phyloP scores from a whole-genome alignment of 805 yeast genomes.

The Wickerhamiella sergipiensis region DNA sequence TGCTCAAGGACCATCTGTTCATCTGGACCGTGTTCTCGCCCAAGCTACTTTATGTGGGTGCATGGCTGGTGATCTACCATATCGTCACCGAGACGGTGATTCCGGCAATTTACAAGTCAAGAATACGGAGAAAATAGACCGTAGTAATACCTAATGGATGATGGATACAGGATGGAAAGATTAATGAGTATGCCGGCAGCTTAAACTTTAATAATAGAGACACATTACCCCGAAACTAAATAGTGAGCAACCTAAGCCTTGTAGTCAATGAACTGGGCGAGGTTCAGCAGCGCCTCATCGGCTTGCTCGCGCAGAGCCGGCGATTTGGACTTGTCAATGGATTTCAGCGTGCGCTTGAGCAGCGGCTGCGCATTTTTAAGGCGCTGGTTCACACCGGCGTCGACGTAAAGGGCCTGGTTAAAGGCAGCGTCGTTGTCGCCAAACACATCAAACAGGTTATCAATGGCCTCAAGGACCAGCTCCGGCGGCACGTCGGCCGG shows the following conservation, averaged over 20 bases:
- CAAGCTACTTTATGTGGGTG: conserved; percentile 62
- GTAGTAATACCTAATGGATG: no score
- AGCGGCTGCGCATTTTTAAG: conserved; percentile 33
- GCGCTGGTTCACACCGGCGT: conserved; percentile 29
- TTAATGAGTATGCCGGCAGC: no score
- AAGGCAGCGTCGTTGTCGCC: conserved; percentile 59
- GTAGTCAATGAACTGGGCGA: conserved; percentile 67
- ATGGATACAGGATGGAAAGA: not conserved
- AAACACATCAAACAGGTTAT: conserved; percentile 62
- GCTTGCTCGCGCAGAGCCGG: conserved; percentile 45
- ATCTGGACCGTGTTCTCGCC: conserved; percentile 98
- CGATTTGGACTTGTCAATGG: conserved; percentile 51
- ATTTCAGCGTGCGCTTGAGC: conserved; percentile 42
- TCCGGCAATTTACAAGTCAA: not conserved
- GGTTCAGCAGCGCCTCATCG: conserved; percentile 51
- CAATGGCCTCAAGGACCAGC: conserved; percentile 45
- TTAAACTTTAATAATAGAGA: no score
- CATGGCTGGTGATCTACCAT: conserved; percentile 41
- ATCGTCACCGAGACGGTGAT: conserved; percentile 10
- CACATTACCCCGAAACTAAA: no score
- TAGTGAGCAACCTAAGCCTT: no score
- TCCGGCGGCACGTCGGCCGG: conserved; percentile 24
- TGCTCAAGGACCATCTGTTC: conserved; percentile 72
- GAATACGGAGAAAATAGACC: not conserved
- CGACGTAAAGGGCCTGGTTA: conserved; percentile 46